Conservation (phyloP, 2,329 filamentous ascomycete species). For the Beauveria pseudobassiana region DNA sequence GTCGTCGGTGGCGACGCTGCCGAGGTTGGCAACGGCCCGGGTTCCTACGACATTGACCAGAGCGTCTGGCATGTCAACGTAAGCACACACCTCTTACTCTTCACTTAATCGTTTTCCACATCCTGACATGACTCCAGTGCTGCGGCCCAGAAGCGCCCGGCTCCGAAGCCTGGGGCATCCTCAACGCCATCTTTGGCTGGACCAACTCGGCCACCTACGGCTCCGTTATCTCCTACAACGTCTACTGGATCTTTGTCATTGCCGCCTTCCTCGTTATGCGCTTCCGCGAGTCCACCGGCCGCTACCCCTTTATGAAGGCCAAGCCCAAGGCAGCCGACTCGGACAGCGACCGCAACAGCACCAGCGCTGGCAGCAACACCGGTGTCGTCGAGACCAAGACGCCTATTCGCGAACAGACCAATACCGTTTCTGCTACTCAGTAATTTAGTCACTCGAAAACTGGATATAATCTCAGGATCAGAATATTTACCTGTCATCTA, state of each 20-base stretch:
- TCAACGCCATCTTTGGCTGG: slow-evolving; percentile 84
- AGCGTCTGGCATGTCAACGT: slow-evolving; percentile 80
- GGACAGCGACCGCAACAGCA: slow-evolving; percentile 15
- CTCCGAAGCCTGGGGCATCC: slow-evolving; percentile 76
- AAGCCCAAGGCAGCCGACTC: slow-evolving; percentile 17
- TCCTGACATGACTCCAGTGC: slow-evolving; percentile 44
- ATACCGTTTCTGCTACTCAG: slow-evolving; percentile 4
- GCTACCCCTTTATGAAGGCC: slow-evolving; percentile 37
- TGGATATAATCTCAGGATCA: no score
- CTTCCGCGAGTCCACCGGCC: slow-evolving; percentile 54
- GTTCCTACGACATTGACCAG: slow-evolving; percentile 70
- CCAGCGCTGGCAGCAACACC: slow-evolving; percentile 20
- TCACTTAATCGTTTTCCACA: slow-evolving; percentile 5
- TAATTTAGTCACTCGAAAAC: not conserved
- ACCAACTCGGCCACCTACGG: slow-evolving; percentile 82
- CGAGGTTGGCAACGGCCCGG: slow-evolving; percentile 51
- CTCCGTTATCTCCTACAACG: slow-evolving; percentile 77
- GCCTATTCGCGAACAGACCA: slow-evolving; percentile 16
- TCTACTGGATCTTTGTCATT: slow-evolving; percentile 78
- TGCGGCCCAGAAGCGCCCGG: slow-evolving; percentile 68
- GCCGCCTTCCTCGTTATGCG: slow-evolving; percentile 59
- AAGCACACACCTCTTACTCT: slow-evolving; percentile 24
- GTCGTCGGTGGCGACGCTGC: slow-evolving; percentile 50
- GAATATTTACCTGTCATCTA: not conserved
- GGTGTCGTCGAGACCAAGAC: slow-evolving; percentile 19